These are phyloP conservation scores for Jatropha curcas DNA, from an alignment of 345 rosid species.

Conservation along the genomic window DNA sequence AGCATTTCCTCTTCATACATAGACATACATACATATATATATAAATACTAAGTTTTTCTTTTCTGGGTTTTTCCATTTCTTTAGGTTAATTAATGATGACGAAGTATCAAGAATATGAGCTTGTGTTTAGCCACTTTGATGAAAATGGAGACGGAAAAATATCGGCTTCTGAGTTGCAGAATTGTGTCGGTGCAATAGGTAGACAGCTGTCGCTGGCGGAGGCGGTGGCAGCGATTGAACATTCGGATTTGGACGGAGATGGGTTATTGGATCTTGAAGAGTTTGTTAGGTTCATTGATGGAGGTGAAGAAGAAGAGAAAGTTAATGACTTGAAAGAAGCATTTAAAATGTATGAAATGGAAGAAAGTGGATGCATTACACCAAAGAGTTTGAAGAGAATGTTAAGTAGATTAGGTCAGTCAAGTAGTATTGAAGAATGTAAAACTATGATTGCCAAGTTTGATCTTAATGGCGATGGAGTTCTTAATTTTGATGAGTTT, in stretches of 20 bases:
- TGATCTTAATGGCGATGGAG: slow-evolving; percentile 38
- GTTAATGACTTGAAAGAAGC: slow-evolving; percentile 23
- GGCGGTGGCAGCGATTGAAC: slow-evolving; percentile 24
- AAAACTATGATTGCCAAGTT: slow-evolving; percentile 27
- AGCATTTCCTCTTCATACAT: too few relatives aligned
- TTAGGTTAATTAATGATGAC: background rate
- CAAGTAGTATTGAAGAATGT: slow-evolving; percentile 7
- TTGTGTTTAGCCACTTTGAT: slow-evolving; percentile 27
- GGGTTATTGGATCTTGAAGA: slow-evolving; percentile 28
- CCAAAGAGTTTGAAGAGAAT: slow-evolving; percentile 33
- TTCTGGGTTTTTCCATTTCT: background rate
- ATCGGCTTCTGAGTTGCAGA: slow-evolving; percentile 19
- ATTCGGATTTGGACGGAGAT: slow-evolving; percentile 27
- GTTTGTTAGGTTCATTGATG: slow-evolving; percentile 25
- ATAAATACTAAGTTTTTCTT: background rate
- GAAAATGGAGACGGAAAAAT: slow-evolving; percentile 31
- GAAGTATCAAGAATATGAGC: slow-evolving; percentile 16
- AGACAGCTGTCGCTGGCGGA: slow-evolving; percentile 19
- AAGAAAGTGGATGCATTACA: slow-evolving; percentile 22
- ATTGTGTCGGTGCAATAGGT: slow-evolving; percentile 13
- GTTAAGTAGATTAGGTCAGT: slow-evolving; percentile 26
- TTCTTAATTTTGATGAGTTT: slow-evolving; percentile 31
- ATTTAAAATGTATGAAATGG: slow-evolving; percentile 33
- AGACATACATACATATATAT: background rate
- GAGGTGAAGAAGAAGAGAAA: slow-evolving; percentile 30